phyloP scores from a whole-genome alignment of 495 filamentous ascomycete species.

The Neurospora sp. region DNA sequence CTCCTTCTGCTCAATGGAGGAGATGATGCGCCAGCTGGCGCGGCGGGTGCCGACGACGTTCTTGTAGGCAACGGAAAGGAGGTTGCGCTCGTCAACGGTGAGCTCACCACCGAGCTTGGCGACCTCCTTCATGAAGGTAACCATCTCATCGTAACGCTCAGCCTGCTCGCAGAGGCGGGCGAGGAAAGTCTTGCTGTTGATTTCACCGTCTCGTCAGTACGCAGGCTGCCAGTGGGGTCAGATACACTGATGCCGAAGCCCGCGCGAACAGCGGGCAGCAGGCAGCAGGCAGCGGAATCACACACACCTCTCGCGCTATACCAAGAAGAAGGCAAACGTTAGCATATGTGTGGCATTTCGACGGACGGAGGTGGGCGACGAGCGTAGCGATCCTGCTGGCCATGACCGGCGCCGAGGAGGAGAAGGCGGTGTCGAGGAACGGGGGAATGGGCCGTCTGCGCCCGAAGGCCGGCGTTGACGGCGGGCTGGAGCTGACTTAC shows the following conservation, averaged over 20 bases:
- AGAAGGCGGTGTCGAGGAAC: constrained; percentile 18
- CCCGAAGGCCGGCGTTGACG: constrained; percentile 1
- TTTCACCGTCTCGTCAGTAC: constrained; percentile 19
- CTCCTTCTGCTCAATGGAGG: constrained; percentile 99
- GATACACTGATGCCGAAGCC: constrained; percentile 1
- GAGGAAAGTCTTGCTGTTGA: constrained; percentile 96
- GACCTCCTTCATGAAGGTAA: constrained; percentile 99
- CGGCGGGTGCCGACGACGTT: constrained; percentile 98
- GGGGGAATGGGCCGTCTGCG: constrained; percentile 18
- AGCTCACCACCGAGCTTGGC: constrained; percentile 97
- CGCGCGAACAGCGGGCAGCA: not conserved
- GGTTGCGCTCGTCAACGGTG: constrained; percentile 97
- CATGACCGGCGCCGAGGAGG: constrained; percentile 12
- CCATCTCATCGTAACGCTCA: constrained; percentile 99
- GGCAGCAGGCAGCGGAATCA: constrained; percentile 2
- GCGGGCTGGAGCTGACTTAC: constrained; percentile 37
- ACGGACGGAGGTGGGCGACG: not conserved
- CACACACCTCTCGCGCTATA: constrained; percentile 76
- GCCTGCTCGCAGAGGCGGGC: constrained; percentile 99
- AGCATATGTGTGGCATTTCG: constrained; percentile 22
- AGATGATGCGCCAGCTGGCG: constrained; percentile 99
- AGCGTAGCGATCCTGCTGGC: constrained; percentile 20
- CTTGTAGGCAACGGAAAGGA: constrained; percentile 98
- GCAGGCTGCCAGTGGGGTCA: not conserved
- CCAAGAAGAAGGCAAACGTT: constrained; percentile 21